These are phyloP conservation scores for Moesziomyces parantarcticus DNA, from an alignment of 1,284 basidiomycete species.

Conservation along the genomic window DNA sequence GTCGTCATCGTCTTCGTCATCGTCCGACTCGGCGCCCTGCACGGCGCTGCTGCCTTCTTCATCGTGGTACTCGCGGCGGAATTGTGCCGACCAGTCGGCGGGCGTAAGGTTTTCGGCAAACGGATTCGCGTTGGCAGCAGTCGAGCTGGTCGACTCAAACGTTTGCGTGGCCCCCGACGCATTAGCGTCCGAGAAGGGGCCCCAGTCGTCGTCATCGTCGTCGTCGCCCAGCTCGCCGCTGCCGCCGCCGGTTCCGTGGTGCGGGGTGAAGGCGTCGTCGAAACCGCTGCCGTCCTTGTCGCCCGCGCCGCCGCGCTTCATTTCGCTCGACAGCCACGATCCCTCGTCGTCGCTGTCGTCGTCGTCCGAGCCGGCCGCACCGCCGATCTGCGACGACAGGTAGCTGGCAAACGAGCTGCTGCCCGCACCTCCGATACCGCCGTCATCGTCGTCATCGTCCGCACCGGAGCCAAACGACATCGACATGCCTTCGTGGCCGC, in stretches of 20 bases:
- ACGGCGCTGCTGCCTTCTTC: slow-evolving; percentile 23
- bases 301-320: slow-evolving; percentile 31
- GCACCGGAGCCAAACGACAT: slow-evolving; percentile 52
- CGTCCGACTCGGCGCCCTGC: slow-evolving; percentile 54
- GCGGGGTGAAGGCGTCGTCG: slow-evolving; percentile 49
- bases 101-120: slow-evolving; percentile 64
- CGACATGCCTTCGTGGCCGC: slow-evolving; percentile 48
- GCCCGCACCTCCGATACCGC: slow-evolving; percentile 33
- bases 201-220: slow-evolving; percentile 65
- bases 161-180: slow-evolving; percentile 13
- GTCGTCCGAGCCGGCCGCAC: slow-evolving; percentile 48
- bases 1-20: slow-evolving; percentile 43
- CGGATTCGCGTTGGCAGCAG: slow-evolving; percentile 22
- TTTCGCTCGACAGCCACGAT: slow-evolving; percentile 55
- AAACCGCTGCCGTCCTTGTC: slow-evolving; percentile 38
- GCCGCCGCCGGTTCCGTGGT: slow-evolving; percentile 12
- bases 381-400: slow-evolving; percentile 66
- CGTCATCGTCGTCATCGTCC: slow-evolving; percentile 42
- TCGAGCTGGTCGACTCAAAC: slow-evolving; percentile 31
- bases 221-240: slow-evolving; percentile 43
- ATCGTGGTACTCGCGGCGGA: slow-evolving; percentile 50
- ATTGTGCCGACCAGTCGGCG: slow-evolving; percentile 65
- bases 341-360: slow-evolving; percentile 65
- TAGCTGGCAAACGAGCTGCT: slow-evolving; percentile 64
- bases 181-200: slow-evolving; percentile 58